Evolutionary conservation across 495 filamentous ascomycete genomes (phyloP).

Genomic region (Hypoxylon lenormandii): DNA sequence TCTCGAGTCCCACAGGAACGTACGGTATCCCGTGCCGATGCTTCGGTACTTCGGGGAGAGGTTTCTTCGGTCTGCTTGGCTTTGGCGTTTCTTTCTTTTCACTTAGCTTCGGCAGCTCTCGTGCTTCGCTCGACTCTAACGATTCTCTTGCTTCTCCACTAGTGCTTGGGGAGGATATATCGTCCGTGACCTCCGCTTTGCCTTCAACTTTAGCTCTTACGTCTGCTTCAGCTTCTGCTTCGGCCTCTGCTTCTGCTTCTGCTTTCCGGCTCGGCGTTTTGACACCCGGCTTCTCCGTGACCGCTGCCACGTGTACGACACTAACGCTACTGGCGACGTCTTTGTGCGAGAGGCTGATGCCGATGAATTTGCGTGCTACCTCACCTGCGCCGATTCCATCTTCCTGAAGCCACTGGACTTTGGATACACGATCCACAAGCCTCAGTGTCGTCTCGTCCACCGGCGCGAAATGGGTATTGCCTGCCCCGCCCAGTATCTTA

Average conservation of each 20-base stretch:
- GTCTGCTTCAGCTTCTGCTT: not conserved
- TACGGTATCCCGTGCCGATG: slow-evolving; percentile 62
- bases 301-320: slow-evolving; percentile 79
- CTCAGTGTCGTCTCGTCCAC: slow-evolving; percentile 89
- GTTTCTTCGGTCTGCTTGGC: slow-evolving; percentile 55
- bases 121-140: slow-evolving; percentile 1
- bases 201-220: slow-evolving; percentile 34
- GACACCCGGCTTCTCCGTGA: slow-evolving; percentile 85
- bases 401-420: slow-evolving; percentile 81
- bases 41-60: slow-evolving; percentile 60
- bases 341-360: slow-evolving; percentile 62
- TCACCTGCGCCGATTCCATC: slow-evolving; percentile 58
- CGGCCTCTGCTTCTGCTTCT: slow-evolving; percentile 48
- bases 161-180: slow-evolving; percentile 2
- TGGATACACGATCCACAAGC: slow-evolving; percentile 81
- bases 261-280: slow-evolving; percentile 78
- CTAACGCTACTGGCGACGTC: slow-evolving; percentile 70
- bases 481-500: slow-evolving; percentile 69
- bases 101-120: slow-evolving; percentile 41
- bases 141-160: slow-evolving; percentile 19
- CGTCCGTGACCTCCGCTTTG: slow-evolving; percentile 18
- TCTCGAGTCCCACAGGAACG: slow-evolving; percentile 47
- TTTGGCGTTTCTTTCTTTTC: slow-evolving; percentile 30
- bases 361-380: slow-evolving; percentile 60
- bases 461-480: slow-evolving; percentile 85